A percentile compares a stretch with the other conserved stretches of the same genome.
These are phyloP conservation scores for Physcomitrium patens DNA, from an alignment of 225 moss, liverwort and hornwort species.

Conservation along the genomic window DNA sequence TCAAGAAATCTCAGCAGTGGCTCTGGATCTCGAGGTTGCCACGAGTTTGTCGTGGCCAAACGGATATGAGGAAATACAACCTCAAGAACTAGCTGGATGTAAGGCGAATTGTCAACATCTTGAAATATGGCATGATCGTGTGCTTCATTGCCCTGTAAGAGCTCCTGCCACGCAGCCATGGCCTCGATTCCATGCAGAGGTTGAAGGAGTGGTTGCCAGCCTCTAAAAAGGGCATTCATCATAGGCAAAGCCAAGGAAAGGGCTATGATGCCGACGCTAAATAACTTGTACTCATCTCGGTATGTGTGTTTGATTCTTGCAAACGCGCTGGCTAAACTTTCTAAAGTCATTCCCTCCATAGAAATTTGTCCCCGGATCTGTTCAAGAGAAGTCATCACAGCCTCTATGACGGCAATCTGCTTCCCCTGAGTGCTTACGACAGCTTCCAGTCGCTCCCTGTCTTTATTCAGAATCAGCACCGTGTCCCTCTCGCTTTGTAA, in stretches of 20 bases:
- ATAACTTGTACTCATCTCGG: slow-evolving; percentile 79
- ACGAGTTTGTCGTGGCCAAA: slow-evolving; percentile 68
- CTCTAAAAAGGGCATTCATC: slow-evolving; percentile 71
- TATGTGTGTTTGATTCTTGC: slow-evolving; percentile 55
- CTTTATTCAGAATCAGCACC: slow-evolving; percentile 73
- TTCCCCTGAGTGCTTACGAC: slow-evolving; percentile 62
- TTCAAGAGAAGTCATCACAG: slow-evolving; percentile 65
- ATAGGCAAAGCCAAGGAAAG: slow-evolving; percentile 75
- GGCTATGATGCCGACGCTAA: slow-evolving; percentile 74
- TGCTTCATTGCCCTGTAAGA: slow-evolving; percentile 73
- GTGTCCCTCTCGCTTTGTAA: slow-evolving; percentile 72
- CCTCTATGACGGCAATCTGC: slow-evolving; percentile 75
- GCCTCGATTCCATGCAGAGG: slow-evolving; percentile 75
- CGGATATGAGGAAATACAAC: slow-evolving; percentile 80
- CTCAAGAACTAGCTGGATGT: slow-evolving; percentile 82
- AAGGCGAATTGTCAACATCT: slow-evolving; percentile 73
- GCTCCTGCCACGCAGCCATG: slow-evolving; percentile 70
- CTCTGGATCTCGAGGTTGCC: slow-evolving; percentile 94
- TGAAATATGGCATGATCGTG: slow-evolving; percentile 71
- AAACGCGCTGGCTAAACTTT: slow-evolving; percentile 65
- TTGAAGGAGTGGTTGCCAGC: slow-evolving; percentile 83
- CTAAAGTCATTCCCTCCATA: slow-evolving; percentile 65
- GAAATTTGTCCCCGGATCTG: slow-evolving; percentile 65
- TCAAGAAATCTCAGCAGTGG: slow-evolving; percentile 86
- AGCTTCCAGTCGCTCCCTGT: slow-evolving; percentile 68